Conservation (phyloP, 495 filamentous ascomycete genomes). For the Aspergillus wentii region DNA sequence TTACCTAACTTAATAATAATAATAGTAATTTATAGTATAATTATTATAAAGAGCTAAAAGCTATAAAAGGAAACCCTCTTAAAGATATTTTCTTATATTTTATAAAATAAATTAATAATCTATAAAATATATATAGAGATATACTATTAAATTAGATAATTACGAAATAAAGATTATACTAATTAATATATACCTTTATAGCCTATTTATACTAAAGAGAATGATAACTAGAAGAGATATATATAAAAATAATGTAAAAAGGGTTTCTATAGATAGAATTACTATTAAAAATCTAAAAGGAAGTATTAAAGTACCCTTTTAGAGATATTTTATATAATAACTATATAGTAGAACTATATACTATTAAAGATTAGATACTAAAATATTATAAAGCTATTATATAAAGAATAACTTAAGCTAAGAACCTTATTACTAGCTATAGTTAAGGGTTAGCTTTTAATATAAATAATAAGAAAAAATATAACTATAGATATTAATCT, state of each 20-base stretch:
- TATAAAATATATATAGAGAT: conserved; percentile 2
- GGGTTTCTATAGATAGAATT: background rate
- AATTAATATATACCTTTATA: too few relatives aligned
- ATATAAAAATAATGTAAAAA: background rate
- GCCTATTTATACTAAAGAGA: conserved; percentile 1
- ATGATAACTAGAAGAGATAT: background rate
- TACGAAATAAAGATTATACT: conserved; percentile 3
- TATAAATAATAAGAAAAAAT: conserved; percentile 3
- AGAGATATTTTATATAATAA: background rate
- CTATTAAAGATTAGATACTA: conserved; percentile 1
- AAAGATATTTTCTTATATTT: too few relatives aligned
- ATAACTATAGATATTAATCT: conserved; percentile 1
- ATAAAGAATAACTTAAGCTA: background rate
- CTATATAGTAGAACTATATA: background rate
- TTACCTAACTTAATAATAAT: conserved; percentile 4
- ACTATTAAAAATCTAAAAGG: background rate
- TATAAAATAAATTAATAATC: conserved; percentile 9
- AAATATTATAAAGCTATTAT: conserved; percentile 3
- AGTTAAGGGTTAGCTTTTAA: background rate
- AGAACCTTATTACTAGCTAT: background rate
- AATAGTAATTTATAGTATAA: conserved; percentile 4
- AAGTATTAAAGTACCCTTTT: background rate
- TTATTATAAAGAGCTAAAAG: conserved; percentile 4
- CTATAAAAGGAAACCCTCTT: too few relatives aligned
- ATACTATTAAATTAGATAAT: background rate